These are phyloP conservation scores for Blastocystis sp. DNA, from an alignment of 352 stramenopile species.

Conservation along the genomic window DNA sequence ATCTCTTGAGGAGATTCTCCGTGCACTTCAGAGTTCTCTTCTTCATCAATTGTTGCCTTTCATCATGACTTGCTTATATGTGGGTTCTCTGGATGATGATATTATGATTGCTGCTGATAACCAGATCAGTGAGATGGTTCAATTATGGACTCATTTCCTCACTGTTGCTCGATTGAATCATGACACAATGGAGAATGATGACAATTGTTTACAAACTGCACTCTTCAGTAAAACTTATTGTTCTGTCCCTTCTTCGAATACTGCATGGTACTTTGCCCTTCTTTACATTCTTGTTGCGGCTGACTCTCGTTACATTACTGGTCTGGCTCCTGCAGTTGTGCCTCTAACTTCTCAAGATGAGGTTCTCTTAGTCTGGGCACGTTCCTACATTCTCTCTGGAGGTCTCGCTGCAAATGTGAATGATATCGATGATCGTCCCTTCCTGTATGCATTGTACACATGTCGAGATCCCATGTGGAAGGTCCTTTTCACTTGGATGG, in stretches of 20 bases:
- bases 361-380: slow-evolving; percentile 38
- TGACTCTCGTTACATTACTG: slow-evolving; percentile 62
- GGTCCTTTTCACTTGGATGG: slow-evolving; percentile 29
- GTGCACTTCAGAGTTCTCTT: slow-evolving; percentile 3
- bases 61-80: slow-evolving; percentile 65
- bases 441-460: slow-evolving; percentile 32
- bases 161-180: slow-evolving; percentile 2
- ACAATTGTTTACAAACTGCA: neutral
- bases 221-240: slow-evolving; percentile 57
- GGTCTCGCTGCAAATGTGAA: slow-evolving; percentile 34
- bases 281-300: slow-evolving; percentile 63
- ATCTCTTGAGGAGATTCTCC: slow-evolving; percentile 32
- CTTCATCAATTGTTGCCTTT: slow-evolving; percentile 43
- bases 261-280: slow-evolving; percentile 56
- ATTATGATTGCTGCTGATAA: slow-evolving; percentile 53
- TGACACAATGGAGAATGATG: neutral
- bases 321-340: slow-evolving; percentile 21
- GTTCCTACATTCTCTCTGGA: slow-evolving; percentile 58
- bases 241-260: slow-evolving; percentile 6
- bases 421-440: neutral
- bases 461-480: slow-evolving; percentile 20
- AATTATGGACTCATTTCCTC: slow-evolving; percentile 51
- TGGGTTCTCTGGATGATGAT: slow-evolving; percentile 41
- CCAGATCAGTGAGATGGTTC: slow-evolving; percentile 60
- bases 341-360: slow-evolving; percentile 10